These are phyloP conservation scores for Globisporangium viniferum DNA, from an alignment of 352 stramenopile species.

Conservation along the genomic window DNA sequence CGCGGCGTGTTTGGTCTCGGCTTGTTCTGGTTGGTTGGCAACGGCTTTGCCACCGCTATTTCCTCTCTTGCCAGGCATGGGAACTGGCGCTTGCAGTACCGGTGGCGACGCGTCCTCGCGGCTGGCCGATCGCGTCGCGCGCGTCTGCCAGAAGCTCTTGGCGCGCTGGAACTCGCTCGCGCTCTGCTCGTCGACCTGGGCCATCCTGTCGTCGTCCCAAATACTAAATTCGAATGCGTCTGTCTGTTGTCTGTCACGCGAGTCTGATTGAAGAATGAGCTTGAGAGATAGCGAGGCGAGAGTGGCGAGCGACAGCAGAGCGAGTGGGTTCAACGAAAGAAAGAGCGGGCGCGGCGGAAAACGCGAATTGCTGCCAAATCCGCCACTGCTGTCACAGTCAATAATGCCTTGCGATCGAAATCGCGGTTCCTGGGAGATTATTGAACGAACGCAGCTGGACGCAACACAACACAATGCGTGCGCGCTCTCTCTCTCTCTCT, in stretches of 20 bases:
- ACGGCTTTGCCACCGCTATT: no score
- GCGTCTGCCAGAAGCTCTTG: slow-evolving; percentile 69
- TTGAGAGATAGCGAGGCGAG: no score
- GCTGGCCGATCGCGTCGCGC: slow-evolving; percentile 36
- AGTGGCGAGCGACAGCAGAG: not conserved
- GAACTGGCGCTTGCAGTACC: not conserved
- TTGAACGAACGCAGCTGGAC: not conserved
- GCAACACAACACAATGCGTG: not conserved
- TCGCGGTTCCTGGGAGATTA: not conserved
- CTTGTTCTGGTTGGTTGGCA: not conserved
- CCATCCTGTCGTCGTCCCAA: not conserved
- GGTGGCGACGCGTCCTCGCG: not conserved
- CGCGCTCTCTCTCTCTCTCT: not conserved
- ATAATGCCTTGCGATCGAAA: not conserved
- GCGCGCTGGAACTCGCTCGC: slow-evolving; percentile 44
- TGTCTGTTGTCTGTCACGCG: not conserved
- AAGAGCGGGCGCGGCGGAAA: not conserved
- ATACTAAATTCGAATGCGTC: not conserved
- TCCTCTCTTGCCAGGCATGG: not conserved
- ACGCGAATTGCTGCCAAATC: not conserved
- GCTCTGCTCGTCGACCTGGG: not conserved
- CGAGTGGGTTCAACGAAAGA: not conserved
- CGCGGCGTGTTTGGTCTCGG: not conserved
- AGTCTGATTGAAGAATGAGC: slow-evolving; percentile 11
- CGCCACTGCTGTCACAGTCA: not conserved